These are phyloP conservation scores for Lecanicillium sp. DNA, from an alignment of 2,329 filamentous ascomycete genomes.

Conservation along the genomic window DNA sequence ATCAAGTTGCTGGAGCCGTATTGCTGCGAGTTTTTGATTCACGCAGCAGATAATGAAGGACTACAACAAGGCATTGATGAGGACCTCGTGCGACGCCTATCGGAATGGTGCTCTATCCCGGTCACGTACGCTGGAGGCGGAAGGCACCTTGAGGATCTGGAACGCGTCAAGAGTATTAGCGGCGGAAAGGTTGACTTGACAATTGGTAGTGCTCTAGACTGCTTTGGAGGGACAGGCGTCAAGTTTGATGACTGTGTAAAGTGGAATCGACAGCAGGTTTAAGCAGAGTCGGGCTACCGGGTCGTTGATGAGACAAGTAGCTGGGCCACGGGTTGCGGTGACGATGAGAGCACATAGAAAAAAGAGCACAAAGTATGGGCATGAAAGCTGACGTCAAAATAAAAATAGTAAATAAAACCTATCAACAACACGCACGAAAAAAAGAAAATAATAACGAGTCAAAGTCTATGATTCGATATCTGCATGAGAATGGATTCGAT, in stretches of 20 bases:
- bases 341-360: too few species aligned
- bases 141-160: slow-evolving; percentile 70
- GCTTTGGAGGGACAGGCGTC: slow-evolving; percentile 84
- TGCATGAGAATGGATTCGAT: too few species aligned
- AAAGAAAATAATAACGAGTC: too few species aligned
- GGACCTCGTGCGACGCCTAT: slow-evolving; percentile 65
- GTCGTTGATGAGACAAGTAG: too few species aligned
- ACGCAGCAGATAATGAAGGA: slow-evolving; percentile 94
- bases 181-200: slow-evolving; percentile 80
- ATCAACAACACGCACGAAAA: too few species aligned
- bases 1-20: slow-evolving; percentile 78
- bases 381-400: too few species aligned
- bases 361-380: too few species aligned
- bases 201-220: slow-evolving; percentile 91
- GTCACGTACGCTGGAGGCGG: slow-evolving; percentile 97
- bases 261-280: slow-evolving; percentile 71
- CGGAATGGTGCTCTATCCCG: slow-evolving; percentile 82
- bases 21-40: slow-evolving; percentile 94
- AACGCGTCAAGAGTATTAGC: slow-evolving; percentile 72
- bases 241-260: slow-evolving; percentile 80
- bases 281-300: too few species aligned
- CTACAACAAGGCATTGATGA: slow-evolving; percentile 88
- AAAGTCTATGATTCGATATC: too few species aligned
- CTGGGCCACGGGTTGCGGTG: too few species aligned
- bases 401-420: too few species aligned